These are phyloP conservation scores for Fraxinus sp. DNA, from an alignment of 305 asterid species.

Conservation along the genomic window DNA sequence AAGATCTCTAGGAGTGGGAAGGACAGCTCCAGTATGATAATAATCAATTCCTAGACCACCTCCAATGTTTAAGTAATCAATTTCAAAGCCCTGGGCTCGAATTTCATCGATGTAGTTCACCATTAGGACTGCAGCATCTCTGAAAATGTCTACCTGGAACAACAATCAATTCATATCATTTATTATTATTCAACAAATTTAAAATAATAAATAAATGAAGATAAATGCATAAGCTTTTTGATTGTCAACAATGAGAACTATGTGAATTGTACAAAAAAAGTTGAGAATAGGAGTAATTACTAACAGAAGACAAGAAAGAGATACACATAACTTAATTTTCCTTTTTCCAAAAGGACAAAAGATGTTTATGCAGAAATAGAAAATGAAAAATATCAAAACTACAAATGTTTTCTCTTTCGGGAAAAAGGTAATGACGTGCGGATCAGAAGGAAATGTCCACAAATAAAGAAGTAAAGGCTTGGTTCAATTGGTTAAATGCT, in stretches of 20 bases:
- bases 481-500: not conserved
- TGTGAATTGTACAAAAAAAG: not conserved
- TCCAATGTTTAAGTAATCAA: slow-evolving; percentile 81
- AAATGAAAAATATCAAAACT: not conserved
- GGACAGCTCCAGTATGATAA: slow-evolving; percentile 81
- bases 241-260: not conserved
- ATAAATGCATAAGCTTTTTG: not conserved
- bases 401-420: not conserved
- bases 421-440: not conserved
- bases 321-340: not conserved
- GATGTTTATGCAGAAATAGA: not conserved
- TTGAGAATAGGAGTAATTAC: not conserved
- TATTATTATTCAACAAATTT: not conserved
- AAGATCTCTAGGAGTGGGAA: slow-evolving; percentile 87
- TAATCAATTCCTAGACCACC: slow-evolving; percentile 97
- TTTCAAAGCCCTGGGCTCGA: slow-evolving; percentile 87
- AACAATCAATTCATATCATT: not conserved
- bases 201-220: too few species aligned
- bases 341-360: not conserved
- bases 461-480: not conserved
- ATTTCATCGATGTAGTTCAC: slow-evolving; percentile 85
- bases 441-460: not conserved
- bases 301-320: not conserved
- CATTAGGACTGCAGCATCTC: slow-evolving; percentile 94
- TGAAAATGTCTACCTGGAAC: slow-evolving; percentile 86